Evolutionary conservation across 176 grass and related monocot genomes (phyloP), one percentile per base, ranked within the genome.

Genomic region (Oryza glumipatula): DNA sequence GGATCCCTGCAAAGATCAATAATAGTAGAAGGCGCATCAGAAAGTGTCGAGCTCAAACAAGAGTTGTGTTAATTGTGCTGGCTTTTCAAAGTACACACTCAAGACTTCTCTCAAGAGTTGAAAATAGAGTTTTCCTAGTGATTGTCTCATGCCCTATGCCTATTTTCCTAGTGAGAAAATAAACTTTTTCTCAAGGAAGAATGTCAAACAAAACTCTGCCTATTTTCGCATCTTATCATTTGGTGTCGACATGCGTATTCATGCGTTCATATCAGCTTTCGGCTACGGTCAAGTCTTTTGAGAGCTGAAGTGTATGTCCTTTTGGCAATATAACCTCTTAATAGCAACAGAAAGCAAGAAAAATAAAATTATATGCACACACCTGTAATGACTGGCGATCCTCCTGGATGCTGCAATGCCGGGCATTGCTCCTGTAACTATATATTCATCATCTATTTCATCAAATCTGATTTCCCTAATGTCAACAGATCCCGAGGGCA

Each of bases 381-480:
- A 92, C 91, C 91, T 92, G 85, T 92, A 92, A 84, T 85, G 84
- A 81, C 46, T 68, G 65, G 80, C 71, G 26, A 84, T 87, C 74
- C 87, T 92, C 73, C 91, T 84, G 49, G 91, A 87, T 45, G 84
- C 68, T 54, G 85, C 76, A 83, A 43, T 33, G 43, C 88, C 83
- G 38, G 91, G 67, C 69, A 83, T 86, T 56, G 86, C 87, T 30
- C 88, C 91, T 49, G 86, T 76, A 83, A 90, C 86, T 56, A 91
- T 82, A 85, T 90, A 93, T 39, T 93, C 93, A 46, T 95, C 89
- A 76, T 92, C 93, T 74, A 93, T 89, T 84, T 90, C 95, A 76
- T 91, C 91, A 65, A 93, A 95, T 81, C 95, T 83, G 30, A 87
- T 84, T 80, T 93, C 93, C 74, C 93, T 95, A 65, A 93, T 79